A percentile compares a stretch with the other conserved stretches of the same genome.
Evolutionary conservation across 495 filamentous ascomycete genomes (phyloP).

Genomic region (Penicillium arizonense): DNA sequence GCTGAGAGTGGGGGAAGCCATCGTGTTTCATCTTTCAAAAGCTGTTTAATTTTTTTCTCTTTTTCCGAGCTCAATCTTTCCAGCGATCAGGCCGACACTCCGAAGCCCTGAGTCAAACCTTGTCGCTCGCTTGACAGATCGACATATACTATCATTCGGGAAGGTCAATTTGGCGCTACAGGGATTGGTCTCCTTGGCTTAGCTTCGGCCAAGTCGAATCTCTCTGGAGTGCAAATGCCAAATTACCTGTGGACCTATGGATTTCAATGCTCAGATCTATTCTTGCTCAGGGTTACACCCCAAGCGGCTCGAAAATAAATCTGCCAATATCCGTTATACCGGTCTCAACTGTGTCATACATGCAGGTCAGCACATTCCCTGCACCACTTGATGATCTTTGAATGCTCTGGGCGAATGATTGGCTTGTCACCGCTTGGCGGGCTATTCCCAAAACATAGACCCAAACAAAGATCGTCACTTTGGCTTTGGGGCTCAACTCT

Average conservation of each 20-base stretch:
- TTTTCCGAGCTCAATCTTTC: background rate
- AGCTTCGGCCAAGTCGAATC: too few species aligned
- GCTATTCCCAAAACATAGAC: background rate
- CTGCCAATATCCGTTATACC: constrained; percentile 15
- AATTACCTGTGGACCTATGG: too few species aligned
- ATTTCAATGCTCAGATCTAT: background rate
- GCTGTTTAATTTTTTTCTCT: background rate
- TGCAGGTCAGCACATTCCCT: constrained; percentile 15
- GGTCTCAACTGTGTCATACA: constrained; percentile 6
- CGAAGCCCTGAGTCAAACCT: constrained; percentile 8
- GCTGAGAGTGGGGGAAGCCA: background rate
- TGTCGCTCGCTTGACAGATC: constrained; percentile 8
- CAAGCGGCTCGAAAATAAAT: background rate
- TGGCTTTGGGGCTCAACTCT: background rate
- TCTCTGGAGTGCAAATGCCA: too few species aligned
- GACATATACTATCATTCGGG: constrained; percentile 13
- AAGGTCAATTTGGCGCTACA: constrained; percentile 10
- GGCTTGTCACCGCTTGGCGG: background rate
- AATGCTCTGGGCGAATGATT: background rate
- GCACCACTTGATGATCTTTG: constrained; percentile 5
- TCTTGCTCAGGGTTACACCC: background rate
- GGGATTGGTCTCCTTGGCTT: background rate
- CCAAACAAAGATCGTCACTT: background rate
- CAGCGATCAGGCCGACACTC: background rate
- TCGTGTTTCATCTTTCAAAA: constrained; percentile 6